Base-by-base conservation (phyloP, 1,139 yeast genomes). In the Casaregolazyma suthepensis region DNA sequence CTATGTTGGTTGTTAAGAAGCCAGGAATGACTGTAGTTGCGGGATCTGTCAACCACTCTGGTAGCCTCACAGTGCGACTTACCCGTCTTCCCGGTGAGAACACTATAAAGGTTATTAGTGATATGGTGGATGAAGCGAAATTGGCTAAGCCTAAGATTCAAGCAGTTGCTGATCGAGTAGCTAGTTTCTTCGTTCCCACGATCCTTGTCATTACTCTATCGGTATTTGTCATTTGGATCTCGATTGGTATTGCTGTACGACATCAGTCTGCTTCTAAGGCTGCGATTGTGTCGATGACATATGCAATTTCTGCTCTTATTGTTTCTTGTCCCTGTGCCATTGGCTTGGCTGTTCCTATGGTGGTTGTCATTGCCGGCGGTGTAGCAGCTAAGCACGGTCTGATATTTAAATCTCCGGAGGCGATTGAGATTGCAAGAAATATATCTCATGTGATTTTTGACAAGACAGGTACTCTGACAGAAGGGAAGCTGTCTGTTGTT, bases 251-350 rank as follows among this genome's bases (percentile, higher is more conserved):
- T 12, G 35, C 20, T 18, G 47, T 45, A 23, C 47, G 47, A 3
- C 31, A 23, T 29, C 31, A 20, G n/a, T 9, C 20, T 22, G 37
- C 17, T 6, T 45, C 47, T 13, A 17, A 23, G 15, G 48, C 45
- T 15, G 48, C 19, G 13, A 19, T 42, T 17, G 29, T 18, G 1
- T 5, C 51, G 2, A 38, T 48, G 20, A 37, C 45, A 29, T 22
- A 22, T 18, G 45, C 46, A 13, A 38, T 48, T 17, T 20, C 51
- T 35, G 51, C 40, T 20, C 31, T 48, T 10, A 40, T 40, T 7
- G 51, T 48, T 5, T 38, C 51, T n/a, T 48, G 51, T 23, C 51
- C 51, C 31, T 48, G 51, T 13, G 51, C 45, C 10, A 22, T 48
- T 22, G 51, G 51, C 7, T 20, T 48, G 17, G 51, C 51, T 15